Evolutionary conservation across 768 basidiomycete species (phyloP).

Genomic region (Russula sp.): DNA sequence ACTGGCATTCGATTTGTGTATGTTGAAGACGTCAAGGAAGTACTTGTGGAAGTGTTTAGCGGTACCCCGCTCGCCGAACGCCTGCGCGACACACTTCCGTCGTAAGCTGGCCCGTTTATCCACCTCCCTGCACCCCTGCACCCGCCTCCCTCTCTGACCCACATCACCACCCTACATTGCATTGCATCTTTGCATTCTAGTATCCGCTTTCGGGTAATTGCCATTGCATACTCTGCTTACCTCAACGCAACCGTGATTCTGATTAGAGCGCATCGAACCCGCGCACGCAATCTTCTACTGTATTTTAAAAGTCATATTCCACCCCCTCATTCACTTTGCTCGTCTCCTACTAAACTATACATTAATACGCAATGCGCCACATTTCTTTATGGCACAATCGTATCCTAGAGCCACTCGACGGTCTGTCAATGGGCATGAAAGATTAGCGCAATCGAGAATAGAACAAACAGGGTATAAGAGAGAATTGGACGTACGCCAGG

Average conservation of each 20-base stretch:
- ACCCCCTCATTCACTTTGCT: constrained; percentile 22
- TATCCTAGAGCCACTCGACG: constrained; percentile 36
- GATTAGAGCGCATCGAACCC: constrained; percentile 24
- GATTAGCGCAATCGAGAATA: not conserved
- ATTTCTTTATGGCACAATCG: constrained; percentile 1
- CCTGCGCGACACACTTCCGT: constrained; percentile 60
- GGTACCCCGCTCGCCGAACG: constrained; percentile 55
- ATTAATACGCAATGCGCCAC: constrained; percentile 11
- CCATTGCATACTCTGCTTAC: constrained; percentile 14
- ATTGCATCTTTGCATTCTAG: constrained; percentile 11
- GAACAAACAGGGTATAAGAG: not conserved
- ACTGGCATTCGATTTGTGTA: constrained; percentile 93
- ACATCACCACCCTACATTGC: not conserved
- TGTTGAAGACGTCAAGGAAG: constrained; percentile 89
- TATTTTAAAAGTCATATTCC: constrained; percentile 21
- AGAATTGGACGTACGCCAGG: constrained; percentile 62
- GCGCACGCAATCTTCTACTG: constrained; percentile 27
- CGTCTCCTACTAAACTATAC: constrained; percentile 11
- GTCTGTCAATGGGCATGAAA: constrained; percentile 30
- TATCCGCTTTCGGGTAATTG: constrained; percentile 14
- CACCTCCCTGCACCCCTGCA: not conserved
- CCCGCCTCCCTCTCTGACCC: not conserved
- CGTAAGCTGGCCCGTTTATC: constrained; percentile 4
- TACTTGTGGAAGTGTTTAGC: constrained; percentile 82
- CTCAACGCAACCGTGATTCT: constrained; percentile 19